Percentiles rank a stretch among this genome's conserved stretches.
These are phyloP conservation scores for Chrysophaeum taylorii DNA, from an alignment of 352 stramenopile species.

Conservation along the genomic window DNA sequence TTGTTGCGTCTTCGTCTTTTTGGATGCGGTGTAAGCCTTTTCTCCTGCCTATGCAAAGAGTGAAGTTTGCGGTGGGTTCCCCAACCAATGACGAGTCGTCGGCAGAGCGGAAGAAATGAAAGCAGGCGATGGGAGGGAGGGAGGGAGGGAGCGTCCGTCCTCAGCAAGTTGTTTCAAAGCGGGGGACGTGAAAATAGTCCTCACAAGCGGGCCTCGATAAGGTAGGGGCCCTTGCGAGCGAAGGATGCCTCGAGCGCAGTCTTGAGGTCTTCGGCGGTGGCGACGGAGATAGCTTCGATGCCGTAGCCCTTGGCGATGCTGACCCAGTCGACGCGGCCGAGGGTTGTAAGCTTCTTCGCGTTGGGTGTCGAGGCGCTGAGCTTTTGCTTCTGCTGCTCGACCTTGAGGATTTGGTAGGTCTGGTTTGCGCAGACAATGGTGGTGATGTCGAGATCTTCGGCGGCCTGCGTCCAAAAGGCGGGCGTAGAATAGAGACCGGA, in stretches of 20 bases:
- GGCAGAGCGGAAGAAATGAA: too few relatives aligned
- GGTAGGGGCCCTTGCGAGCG: not conserved
- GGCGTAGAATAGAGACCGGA: slow-evolving; percentile 6
- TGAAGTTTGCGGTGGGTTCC: too few relatives aligned
- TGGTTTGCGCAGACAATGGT: not conserved
- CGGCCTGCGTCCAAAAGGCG: not conserved
- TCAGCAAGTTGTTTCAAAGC: too few relatives aligned
- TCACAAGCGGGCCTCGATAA: slow-evolving; percentile 4
- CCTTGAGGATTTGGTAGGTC: not conserved
- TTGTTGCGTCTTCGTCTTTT: too few relatives aligned
- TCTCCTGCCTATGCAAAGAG: too few relatives aligned
- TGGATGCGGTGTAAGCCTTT: too few relatives aligned
- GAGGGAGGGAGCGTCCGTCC: too few relatives aligned
- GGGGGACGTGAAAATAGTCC: too few relatives aligned
- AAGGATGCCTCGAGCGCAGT: not conserved
- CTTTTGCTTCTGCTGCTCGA: slow-evolving; percentile 1
- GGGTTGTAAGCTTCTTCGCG: not conserved
- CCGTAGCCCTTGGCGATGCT: not conserved
- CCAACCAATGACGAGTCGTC: too few relatives aligned
- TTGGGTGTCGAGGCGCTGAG: not conserved
- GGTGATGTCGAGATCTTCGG: not conserved
- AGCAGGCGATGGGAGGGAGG: too few relatives aligned
- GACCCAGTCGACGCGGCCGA: slow-evolving; percentile 1
- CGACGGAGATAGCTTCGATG: not conserved
- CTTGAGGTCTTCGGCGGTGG: not conserved